Evolutionary conservation across 352 stramenopile genomes (phyloP), one percentile per base, ranked within the genome.

Genomic region (Phytophthora pluvialis): DNA sequence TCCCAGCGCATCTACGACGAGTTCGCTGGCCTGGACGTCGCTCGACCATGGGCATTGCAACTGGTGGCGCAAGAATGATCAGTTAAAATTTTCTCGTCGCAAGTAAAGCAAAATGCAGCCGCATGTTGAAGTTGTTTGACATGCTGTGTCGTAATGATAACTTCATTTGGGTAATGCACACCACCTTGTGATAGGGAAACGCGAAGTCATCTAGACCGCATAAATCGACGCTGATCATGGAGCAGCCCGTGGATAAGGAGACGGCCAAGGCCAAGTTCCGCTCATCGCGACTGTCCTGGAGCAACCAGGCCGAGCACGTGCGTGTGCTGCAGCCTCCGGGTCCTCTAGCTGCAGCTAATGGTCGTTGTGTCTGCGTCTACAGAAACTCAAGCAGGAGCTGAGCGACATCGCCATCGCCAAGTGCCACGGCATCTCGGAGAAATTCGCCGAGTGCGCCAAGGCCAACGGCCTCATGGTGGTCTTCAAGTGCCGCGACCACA

Each of bases 381-480:
- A 94, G 85, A 91, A 90, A 84, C 60, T 95, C 51, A 85, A 81
- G 53, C 83, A 92, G 67, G 81, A 95, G 57, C 72, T 93, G 47
- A 92, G 83, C 58, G 83, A 92, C 67, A 93, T 93, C 46, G 86
- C 86, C 42, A 86, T 93, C 64, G 60, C 77, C 67, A 95, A 93
- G 56, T 95, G 86, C 74, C 78, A 62, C 55, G 67, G 60, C 43
- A 56, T 81, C 13, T 78, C 82, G 2, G 69, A 77, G 49, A 68
- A 85, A 55, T 93, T 95, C 45, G 84, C 79, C 5, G 64, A 78
- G 31, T 95, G 86, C 69, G 81, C 84, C 28, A 81, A 83, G 51
- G 76, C 86, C 38, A 78, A 90, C 54, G 73, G 78, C 13, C 50
- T 95, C 49, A 77, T 92, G 60, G 81, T 95, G 8, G 74, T 89